These are phyloP conservation scores for Boletus sensibilis DNA, from an alignment of 768 basidiomycete species.

Conservation along the genomic window DNA sequence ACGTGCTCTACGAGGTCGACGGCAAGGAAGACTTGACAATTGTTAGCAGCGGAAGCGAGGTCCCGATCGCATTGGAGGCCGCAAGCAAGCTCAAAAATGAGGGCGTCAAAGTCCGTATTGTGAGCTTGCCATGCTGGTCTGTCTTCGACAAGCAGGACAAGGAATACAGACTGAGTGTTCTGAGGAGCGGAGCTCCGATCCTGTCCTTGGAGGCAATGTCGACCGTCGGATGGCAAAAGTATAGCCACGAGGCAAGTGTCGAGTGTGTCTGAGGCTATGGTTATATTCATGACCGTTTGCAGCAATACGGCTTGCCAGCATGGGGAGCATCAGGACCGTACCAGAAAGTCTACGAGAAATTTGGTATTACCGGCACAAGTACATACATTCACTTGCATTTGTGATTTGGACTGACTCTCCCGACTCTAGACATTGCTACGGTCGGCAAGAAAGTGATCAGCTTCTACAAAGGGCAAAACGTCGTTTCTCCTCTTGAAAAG, in stretches of 20 bases:
- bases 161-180: conserved; percentile 78
- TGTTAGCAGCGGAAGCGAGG: conserved; percentile 88
- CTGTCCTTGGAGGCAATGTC: conserved; percentile 84
- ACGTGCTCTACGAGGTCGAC: conserved; percentile 80
- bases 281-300: conserved; percentile 4
- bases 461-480: conserved; percentile 77
- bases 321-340: conserved; percentile 94
- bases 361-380: conserved; percentile 79
- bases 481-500: conserved; percentile 75
- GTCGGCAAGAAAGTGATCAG: conserved; percentile 83
- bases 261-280: neutral
- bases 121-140: conserved; percentile 88
- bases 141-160: conserved; percentile 80
- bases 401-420: conserved; percentile 8
- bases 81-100: conserved; percentile 73
- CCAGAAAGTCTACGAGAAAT: conserved; percentile 87
- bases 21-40: conserved; percentile 80
- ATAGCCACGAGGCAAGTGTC: conserved; percentile 71
- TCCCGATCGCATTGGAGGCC: conserved; percentile 83
- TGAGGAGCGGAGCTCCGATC: conserved; percentile 88
- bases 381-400: conserved; percentile 29
- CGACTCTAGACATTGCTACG: conserved; percentile 61
- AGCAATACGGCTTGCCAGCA: conserved; percentile 68
- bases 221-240: conserved; percentile 85
- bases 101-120: conserved; percentile 79